Evolutionary conservation across 257 asterid species (phyloP).

Genomic region (Echites panduratus): DNA sequence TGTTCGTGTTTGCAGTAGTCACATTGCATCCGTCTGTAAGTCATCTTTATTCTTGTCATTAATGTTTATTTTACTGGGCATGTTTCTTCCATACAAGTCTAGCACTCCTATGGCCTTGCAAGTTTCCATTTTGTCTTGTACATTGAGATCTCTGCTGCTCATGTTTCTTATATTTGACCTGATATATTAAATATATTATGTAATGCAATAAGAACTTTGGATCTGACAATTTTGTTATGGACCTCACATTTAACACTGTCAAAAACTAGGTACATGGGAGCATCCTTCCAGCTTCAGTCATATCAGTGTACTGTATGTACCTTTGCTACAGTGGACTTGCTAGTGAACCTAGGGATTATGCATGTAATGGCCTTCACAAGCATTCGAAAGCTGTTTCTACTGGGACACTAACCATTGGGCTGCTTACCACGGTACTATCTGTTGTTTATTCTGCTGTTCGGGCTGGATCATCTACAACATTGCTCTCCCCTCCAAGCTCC

Average conservation of each 20-base stretch:
- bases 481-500: slow-evolving; percentile 86
- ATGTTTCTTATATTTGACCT: not conserved
- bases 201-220: not conserved
- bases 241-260: slow-evolving; percentile 11
- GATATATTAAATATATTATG: not conserved
- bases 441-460: slow-evolving; percentile 90
- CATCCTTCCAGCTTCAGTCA: slow-evolving; percentile 82
- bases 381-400: slow-evolving; percentile 79
- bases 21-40: slow-evolving; percentile 88
- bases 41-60: slow-evolving; percentile 11
- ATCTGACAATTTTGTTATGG: not conserved
- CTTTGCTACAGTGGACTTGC: slow-evolving; percentile 92
- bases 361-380: slow-evolving; percentile 84
- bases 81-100: not conserved
- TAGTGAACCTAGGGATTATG: slow-evolving; percentile 86
- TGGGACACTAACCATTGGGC: slow-evolving; percentile 66
- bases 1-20: slow-evolving; percentile 61
- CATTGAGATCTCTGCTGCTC: not conserved
- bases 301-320: slow-evolving; percentile 88
- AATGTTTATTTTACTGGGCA: not conserved
- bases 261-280: slow-evolving; percentile 66
- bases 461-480: slow-evolving; percentile 77
- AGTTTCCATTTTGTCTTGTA: not conserved
- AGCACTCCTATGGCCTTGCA: not conserved
- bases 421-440: slow-evolving; percentile 68